Conservation (phyloP, 257 asterid species). For the Lithospermum erythrorhizon region DNA sequence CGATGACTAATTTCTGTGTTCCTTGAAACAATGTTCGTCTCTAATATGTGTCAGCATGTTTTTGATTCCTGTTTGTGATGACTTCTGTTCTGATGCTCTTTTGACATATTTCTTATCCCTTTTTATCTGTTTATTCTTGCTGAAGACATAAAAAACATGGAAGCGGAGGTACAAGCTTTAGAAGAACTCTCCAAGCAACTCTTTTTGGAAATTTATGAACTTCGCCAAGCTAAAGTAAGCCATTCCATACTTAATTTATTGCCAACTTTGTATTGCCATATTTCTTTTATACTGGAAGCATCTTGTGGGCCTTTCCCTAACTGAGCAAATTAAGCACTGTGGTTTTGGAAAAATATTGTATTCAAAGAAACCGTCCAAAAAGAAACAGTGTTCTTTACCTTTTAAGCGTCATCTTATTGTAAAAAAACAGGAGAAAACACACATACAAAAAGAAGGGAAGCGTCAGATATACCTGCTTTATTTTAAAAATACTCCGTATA, state of each 20-base stretch:
- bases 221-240: constrained; percentile 95
- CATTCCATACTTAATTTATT: background rate
- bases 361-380: no score
- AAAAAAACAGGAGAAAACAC: no score
- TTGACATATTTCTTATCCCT: constrained; percentile 1
- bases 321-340: no score
- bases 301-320: background rate
- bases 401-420: no score
- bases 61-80: background rate
- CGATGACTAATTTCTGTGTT: background rate
- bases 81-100: constrained; percentile 8
- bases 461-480: background rate
- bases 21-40: background rate
- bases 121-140: constrained; percentile 14
- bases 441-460: no score
- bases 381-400: no score
- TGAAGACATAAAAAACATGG: constrained; percentile 77
- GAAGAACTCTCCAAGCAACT: constrained; percentile 95
- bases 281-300: background rate
- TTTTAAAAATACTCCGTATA: background rate
- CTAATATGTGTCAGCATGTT: background rate
- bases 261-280: no score
- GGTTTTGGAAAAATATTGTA: no score
- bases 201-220: constrained; percentile 91
- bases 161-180: constrained; percentile 82